Evolutionary conservation across 1,139 yeast genomes (phyloP), one percentile per base, ranked within the genome.

Genomic region (Debaryomycetaceae sp.): DNA sequence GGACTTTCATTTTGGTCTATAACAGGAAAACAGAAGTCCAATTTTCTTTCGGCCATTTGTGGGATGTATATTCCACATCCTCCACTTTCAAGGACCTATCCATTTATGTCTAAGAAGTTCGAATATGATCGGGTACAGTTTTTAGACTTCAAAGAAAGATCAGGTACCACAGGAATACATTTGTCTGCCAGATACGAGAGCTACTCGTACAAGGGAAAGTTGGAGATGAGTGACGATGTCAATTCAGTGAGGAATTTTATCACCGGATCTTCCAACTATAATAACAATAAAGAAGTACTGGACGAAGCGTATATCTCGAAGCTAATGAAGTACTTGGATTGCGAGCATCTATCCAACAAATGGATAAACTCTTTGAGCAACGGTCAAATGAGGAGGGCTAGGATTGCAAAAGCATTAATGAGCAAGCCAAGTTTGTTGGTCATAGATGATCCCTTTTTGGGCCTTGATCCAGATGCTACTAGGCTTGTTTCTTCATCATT

Each of bases 351-450:
- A 45, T 72, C 79, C 44, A 69, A 80, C 45, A 77, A 88, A 49
- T 91, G 96, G 90, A 80, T 88, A 39, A 88, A 88, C 61, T 87
- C 95, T 0, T 70, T 93, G 41, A 87, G 96, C 62, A 93, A 93
- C 60, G 99, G 99, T 0, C 99, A 93, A 63, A 82, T 87, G 62
- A 75, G 99, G 53, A 72, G 99, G 41, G 96, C 97, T 0, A 73
- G 97, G 49, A 69, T 93, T 29, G 98, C 97, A 0, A 77, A 79
- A 49, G 80, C 91, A 0, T 58, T 93, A 43, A 74, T 89, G 43
- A 69, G 72, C 44, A 69, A 78, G 41, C 97, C 97, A 0, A 71
- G 72, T 37, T 54, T 90, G 24, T 67, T 90, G 46, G 62, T 91
- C 8, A 75, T 93, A 14, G 98, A 93, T 61, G 98, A 93, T 55